A percentile compares a stretch with the other conserved stretches of the same genome.
These are phyloP conservation scores for Penicillium atrosanguineum DNA, from an alignment of 495 filamentous ascomycete genomes.

Conservation along the genomic window DNA sequence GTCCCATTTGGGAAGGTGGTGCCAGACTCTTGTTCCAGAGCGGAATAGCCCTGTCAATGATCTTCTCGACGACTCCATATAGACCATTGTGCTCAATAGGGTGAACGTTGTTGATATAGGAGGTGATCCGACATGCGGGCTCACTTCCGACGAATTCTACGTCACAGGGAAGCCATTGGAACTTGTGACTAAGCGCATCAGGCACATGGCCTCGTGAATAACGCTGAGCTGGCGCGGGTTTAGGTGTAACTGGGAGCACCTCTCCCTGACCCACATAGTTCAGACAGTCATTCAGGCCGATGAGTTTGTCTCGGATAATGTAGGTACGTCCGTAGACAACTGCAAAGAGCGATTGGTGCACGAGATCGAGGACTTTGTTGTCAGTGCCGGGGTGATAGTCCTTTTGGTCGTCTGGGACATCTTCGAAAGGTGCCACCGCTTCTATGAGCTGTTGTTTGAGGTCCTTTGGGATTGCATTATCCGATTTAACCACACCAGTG, in stretches of 20 bases:
- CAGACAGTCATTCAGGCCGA: conserved; percentile 41
- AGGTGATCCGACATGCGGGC: conserved; percentile 26
- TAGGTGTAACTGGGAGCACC: conserved; percentile 8
- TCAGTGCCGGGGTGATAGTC: conserved; percentile 60
- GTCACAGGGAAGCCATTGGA: conserved; percentile 62
- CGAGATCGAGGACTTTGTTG: conserved; percentile 55
- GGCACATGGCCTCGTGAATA: not conserved
- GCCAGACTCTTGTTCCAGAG: conserved; percentile 47
- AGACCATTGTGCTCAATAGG: conserved; percentile 43
- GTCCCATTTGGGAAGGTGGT: not conserved
- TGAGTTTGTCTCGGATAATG: conserved; percentile 34
- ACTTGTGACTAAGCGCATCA: conserved; percentile 22
- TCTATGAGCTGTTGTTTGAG: conserved; percentile 20
- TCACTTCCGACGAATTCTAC: conserved; percentile 39
- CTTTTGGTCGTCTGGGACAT: conserved; percentile 43
- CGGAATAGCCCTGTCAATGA: conserved; percentile 49
- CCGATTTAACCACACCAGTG: conserved; percentile 36
- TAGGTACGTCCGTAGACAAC: conserved; percentile 53
- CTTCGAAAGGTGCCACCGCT: conserved; percentile 34
- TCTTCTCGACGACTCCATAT: conserved; percentile 50
- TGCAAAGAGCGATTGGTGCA: conserved; percentile 62
- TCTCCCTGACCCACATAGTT: conserved; percentile 41
- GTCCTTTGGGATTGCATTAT: conserved; percentile 27
- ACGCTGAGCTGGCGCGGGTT: not conserved
- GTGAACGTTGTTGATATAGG: conserved; percentile 64